A percentile compares a stretch with the other conserved stretches of the same genome.
phyloP scores from a whole-genome alignment of 2,329 filamentous ascomycete genomes.

The Bertia moriformis region DNA sequence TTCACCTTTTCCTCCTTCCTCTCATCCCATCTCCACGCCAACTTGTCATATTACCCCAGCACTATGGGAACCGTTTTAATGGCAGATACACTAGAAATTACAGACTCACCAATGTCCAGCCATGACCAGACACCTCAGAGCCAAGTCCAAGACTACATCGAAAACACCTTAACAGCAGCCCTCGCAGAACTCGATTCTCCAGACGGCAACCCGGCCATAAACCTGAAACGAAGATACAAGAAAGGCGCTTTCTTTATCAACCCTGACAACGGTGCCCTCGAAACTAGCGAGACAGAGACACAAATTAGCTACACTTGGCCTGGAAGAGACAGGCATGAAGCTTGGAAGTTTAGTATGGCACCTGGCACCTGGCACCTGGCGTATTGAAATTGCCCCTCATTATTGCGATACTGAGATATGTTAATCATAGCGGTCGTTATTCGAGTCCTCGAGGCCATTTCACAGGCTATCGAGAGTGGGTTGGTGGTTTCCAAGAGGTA shows the following conservation, averaged over 20 bases:
- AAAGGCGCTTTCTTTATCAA: not conserved
- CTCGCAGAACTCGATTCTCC: not conserved
- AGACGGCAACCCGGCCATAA: not conserved
- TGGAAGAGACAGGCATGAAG: not conserved
- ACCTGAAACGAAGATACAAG: not conserved
- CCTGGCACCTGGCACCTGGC: too few species aligned
- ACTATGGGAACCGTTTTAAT: too few species aligned
- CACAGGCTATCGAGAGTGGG: not conserved
- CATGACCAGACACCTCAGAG: not conserved
- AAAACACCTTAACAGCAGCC: not conserved
- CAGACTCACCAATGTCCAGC: not conserved
- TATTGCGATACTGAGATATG: not conserved
- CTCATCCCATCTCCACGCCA: too few species aligned
- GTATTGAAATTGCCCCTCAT: not conserved
- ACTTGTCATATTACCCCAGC: too few species aligned
- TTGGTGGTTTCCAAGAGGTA: not conserved
- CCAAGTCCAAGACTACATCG: not conserved
- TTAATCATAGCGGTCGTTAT: not conserved
- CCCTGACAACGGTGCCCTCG: not conserved
- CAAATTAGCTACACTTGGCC: not conserved
- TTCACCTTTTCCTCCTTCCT: too few species aligned
- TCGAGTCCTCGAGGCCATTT: not conserved
- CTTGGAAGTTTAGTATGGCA: constrained; percentile 1
- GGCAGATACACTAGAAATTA: not conserved
- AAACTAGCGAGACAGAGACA: not conserved